A percentile compares a stretch with the other conserved stretches of the same genome.
Conservation (phyloP, 768 basidiomycete species). For the Mycena crocata region DNA sequence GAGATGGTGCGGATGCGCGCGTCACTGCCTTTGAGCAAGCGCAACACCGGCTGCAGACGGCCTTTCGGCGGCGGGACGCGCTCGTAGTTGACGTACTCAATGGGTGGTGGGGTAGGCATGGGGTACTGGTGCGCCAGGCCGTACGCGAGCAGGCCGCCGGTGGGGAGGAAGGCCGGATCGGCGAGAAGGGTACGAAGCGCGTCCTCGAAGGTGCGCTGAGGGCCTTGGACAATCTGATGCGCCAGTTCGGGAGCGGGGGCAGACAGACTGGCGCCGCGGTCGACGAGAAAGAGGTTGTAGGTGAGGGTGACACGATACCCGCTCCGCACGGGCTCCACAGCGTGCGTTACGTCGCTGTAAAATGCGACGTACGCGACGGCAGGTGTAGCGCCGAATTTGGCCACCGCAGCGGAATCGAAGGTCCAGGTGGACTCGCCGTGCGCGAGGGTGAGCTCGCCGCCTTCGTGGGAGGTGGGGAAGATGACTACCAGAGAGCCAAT, state of each 20-base stretch:
- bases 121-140: conserved; percentile 41
- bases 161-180: not conserved
- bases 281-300: not conserved
- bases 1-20: conserved; percentile 18
- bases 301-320: not conserved
- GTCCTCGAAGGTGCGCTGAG: not conserved
- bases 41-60: not conserved
- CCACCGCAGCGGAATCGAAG: not conserved
- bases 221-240: not conserved
- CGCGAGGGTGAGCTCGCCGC: not conserved
- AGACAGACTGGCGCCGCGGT: not conserved
- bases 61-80: not conserved
- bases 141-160: not conserved
- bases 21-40: conserved; percentile 24
- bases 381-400: not conserved
- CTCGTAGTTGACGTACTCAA: not conserved
- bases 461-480: not conserved
- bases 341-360: not conserved
- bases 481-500: not conserved
- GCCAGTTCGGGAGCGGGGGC: not conserved
- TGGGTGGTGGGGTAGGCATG: conserved; percentile 9
- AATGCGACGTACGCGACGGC: not conserved
- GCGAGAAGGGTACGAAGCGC: not conserved
- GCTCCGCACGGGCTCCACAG: not conserved
- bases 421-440: not conserved